Conservation (phyloP, 331 rosid species). For the Pyrus hybrid region DNA sequence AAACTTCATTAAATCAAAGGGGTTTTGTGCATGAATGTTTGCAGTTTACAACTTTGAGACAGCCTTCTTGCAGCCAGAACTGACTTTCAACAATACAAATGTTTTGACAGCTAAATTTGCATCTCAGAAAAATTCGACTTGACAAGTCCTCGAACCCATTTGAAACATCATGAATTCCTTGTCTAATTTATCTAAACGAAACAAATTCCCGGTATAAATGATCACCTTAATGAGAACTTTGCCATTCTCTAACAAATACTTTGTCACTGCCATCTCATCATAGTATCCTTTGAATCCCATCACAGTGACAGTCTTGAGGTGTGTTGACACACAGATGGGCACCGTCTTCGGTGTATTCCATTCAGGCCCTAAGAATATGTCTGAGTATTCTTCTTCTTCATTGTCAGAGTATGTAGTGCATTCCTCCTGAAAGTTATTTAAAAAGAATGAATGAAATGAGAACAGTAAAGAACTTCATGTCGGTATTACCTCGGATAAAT, state of each 20-base stretch:
- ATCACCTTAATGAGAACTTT: not conserved
- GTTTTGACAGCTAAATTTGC: not conserved
- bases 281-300: not conserved
- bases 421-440: not conserved
- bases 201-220: not conserved
- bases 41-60: not conserved
- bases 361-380: not conserved
- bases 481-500: not conserved
- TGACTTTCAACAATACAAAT: not conserved
- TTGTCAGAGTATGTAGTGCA: not conserved
- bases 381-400: not conserved
- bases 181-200: not conserved
- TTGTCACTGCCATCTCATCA: not conserved
- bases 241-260: conserved; percentile 5
- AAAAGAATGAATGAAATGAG: not conserved
- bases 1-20: no score
- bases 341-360: not conserved
- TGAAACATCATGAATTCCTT: not conserved
- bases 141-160: not conserved
- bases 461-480: not conserved
- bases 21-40: no score
- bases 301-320: not conserved
- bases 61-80: not conserved
- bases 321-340: not conserved
- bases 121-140: not conserved